Evolutionary conservation across 441 rosid genomes (phyloP).

Genomic region (Euphorbia schlechtendalii): DNA sequence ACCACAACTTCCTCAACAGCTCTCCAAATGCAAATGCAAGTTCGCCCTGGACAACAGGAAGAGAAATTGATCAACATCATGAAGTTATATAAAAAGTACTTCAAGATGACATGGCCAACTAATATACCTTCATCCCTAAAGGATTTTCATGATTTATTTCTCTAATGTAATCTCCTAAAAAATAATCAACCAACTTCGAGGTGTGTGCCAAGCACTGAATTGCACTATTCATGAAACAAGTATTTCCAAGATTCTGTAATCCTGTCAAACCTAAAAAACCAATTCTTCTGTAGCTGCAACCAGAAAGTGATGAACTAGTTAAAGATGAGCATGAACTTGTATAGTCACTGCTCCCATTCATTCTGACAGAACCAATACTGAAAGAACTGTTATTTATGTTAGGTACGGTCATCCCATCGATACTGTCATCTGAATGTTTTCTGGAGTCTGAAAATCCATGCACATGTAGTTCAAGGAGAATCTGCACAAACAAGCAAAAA

Average conservation of each 20-base stretch:
- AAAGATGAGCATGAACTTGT: constrained; percentile 20
- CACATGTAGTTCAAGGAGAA: constrained; percentile 48
- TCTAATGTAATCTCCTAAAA: constrained; percentile 45
- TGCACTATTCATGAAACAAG: too few relatives aligned
- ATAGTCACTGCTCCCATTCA: constrained; percentile 35
- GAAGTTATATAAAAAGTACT: neutral
- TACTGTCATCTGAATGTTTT: constrained; percentile 24
- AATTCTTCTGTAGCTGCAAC: constrained; percentile 24
- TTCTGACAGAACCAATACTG: constrained; percentile 23
- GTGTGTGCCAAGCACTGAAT: constrained; percentile 67
- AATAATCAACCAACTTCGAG: constrained; percentile 55
- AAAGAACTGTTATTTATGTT: constrained; percentile 10
- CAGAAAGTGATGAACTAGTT: constrained; percentile 18
- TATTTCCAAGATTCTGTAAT: constrained; percentile 65
- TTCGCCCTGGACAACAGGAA: constrained; percentile 46
- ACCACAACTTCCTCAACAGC: constrained; percentile 58
- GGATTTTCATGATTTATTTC: constrained; percentile 58
- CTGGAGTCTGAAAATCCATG: constrained; percentile 44
- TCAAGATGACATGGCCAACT: neutral
- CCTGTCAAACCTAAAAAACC: constrained; percentile 55
- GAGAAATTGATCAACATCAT: constrained; percentile 3
- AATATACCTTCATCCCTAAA: constrained; percentile 49
- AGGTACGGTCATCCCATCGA: constrained; percentile 28
- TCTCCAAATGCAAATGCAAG: constrained; percentile 66
- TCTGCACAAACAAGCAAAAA: constrained; percentile 25